These are phyloP conservation scores for Teratosphaeria destructans DNA, from an alignment of 2,329 filamentous ascomycete species.

Conservation along the genomic window DNA sequence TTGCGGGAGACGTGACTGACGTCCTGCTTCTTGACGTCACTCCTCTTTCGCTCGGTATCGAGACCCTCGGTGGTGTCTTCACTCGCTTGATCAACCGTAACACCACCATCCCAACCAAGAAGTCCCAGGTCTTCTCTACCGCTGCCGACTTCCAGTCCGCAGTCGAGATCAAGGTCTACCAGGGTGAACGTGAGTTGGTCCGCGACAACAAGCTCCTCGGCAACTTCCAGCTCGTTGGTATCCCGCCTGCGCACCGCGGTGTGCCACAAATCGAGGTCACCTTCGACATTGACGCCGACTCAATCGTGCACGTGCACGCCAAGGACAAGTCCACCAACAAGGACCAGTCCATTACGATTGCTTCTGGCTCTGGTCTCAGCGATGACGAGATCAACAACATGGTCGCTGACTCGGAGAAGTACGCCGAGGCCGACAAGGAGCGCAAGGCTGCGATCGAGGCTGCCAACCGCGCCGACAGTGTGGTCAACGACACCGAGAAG, in stretches of 20 bases:
- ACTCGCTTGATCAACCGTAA: slow-evolving; percentile 97
- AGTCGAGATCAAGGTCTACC: slow-evolving; percentile 99
- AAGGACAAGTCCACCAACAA: slow-evolving; percentile 99
- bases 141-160: slow-evolving; percentile 97
- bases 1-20: slow-evolving; percentile 93
- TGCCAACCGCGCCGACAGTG: slow-evolving; percentile 93
- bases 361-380: slow-evolving; percentile 91
- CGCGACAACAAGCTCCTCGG: slow-evolving; percentile 97
- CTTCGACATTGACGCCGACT: slow-evolving; percentile 97
- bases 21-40: slow-evolving; percentile 92
- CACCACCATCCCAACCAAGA: slow-evolving; percentile 98
- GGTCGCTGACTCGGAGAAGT: slow-evolving; percentile 97
- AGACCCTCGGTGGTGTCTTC: slow-evolving; percentile 96
- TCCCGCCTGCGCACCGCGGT: slow-evolving; percentile 90
- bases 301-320: slow-evolving; percentile 93
- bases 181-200: slow-evolving; percentile 98
- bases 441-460: slow-evolving; percentile 91
- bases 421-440: slow-evolving; percentile 89
- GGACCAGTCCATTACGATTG: slow-evolving; percentile 98
- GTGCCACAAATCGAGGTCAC: slow-evolving; percentile 96
- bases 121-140: slow-evolving; percentile 96
- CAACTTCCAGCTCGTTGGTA: slow-evolving; percentile 98
- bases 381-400: slow-evolving; percentile 92
- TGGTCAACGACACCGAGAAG: slow-evolving; percentile 96
- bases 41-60: slow-evolving; percentile 91